Evolutionary conservation across 495 filamentous ascomycete genomes (phyloP).

Genomic region (Astrothelium macrocarpum): DNA sequence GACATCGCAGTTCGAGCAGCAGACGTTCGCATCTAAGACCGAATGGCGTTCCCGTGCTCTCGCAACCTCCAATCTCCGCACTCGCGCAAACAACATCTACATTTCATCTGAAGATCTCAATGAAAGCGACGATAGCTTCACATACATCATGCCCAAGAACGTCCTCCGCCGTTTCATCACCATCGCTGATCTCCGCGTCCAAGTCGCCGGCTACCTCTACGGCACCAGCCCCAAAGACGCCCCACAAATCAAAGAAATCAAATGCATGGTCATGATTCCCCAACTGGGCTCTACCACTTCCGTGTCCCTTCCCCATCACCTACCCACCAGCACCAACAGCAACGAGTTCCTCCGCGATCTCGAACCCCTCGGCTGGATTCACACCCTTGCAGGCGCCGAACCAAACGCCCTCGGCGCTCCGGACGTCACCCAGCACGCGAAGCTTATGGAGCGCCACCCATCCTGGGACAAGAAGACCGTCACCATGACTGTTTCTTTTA

Average conservation of each 20-base stretch:
- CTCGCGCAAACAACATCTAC: conserved; percentile 95
- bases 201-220: conserved; percentile 93
- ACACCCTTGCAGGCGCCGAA: conserved; percentile 91
- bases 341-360: conserved; percentile 82
- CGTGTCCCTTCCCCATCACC: conserved; percentile 79
- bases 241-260: conserved; percentile 92
- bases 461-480: conserved; percentile 93
- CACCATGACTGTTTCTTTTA: conserved; percentile 95
- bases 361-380: conserved; percentile 91
- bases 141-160: conserved; percentile 98
- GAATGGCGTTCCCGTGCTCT: conserved; percentile 98
- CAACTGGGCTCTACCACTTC: conserved; percentile 92
- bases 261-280: conserved; percentile 92
- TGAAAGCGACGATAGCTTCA: conserved; percentile 71
- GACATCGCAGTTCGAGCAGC: conserved; percentile 92
- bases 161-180: conserved; percentile 97
- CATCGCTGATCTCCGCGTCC: conserved; percentile 91
- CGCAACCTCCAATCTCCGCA: conserved; percentile 90
- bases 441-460: conserved; percentile 71
- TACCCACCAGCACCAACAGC: conserved; percentile 50
- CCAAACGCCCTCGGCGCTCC: conserved; percentile 88
- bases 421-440: conserved; percentile 89
- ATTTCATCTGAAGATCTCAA: conserved; percentile 88
- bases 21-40: conserved; percentile 95
- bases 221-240: conserved; percentile 89